Evolutionary conservation across 345 rosid genomes (phyloP).

Genomic region (Brassica nigra): DNA sequence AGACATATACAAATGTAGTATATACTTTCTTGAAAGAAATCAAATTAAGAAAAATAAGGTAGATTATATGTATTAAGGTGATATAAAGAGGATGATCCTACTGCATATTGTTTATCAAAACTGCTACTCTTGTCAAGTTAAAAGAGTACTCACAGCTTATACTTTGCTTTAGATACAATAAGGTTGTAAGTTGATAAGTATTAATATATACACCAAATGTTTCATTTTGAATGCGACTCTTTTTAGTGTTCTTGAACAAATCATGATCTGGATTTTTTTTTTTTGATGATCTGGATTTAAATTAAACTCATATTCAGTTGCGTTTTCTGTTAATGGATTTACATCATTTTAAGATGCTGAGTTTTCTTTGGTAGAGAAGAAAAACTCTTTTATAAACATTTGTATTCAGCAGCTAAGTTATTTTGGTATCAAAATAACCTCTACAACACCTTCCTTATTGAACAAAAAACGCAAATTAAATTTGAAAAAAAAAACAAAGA

Average conservation of each 20-base stretch:
- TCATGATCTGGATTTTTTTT: not conserved
- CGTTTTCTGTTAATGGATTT: not conserved
- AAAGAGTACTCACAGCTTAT: constrained; percentile 17
- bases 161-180: constrained; percentile 1
- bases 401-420: not conserved
- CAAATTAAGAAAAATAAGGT: not conserved
- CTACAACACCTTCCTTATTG: not conserved
- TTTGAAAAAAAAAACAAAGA: too few species aligned
- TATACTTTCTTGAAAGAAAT: not conserved
- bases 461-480: too few species aligned
- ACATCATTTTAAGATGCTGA: not conserved
- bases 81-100: not conserved
- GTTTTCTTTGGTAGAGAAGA: not conserved
- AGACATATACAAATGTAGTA: not conserved
- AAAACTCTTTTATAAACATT: not conserved
- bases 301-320: not conserved
- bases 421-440: not conserved
- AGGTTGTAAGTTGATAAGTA: constrained; percentile 8
- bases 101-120: constrained; percentile 3
- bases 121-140: constrained; percentile 15
- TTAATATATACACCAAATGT: not conserved
- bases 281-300: not conserved
- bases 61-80: constrained; percentile 9
- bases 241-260: not conserved
- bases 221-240: constrained; percentile 1